Evolutionary conservation across 75 land plant species (phyloP).

Genomic region (Pseudotsuga menziesii): DNA sequence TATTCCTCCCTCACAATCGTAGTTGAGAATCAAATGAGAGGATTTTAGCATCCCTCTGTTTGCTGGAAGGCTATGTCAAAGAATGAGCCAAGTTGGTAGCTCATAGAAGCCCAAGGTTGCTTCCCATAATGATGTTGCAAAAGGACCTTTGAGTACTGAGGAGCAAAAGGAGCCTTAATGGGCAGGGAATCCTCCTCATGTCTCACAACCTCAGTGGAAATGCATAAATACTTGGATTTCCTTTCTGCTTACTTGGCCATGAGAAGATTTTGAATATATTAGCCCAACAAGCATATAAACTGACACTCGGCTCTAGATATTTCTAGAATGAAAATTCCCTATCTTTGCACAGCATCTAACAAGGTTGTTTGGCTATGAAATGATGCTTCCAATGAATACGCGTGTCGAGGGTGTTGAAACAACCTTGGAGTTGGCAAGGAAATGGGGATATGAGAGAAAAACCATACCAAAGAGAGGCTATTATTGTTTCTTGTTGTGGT

Average conservation of each 20-base stretch:
- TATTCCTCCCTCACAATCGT: too few species aligned
- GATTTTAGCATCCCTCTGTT: too few species aligned
- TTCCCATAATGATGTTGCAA: too few species aligned
- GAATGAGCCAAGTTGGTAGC: too few species aligned
- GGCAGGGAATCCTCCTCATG: too few species aligned
- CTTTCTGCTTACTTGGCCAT: constrained; percentile 94
- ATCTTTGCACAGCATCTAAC: constrained; percentile 73
- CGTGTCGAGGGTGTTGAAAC: constrained; percentile 99
- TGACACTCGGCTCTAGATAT: constrained; percentile 93
- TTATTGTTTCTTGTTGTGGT: constrained; percentile 98
- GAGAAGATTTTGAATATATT: constrained; percentile 82
- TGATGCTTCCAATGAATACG: constrained; percentile 99
- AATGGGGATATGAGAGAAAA: constrained; percentile 98
- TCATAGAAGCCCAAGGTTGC: too few species aligned
- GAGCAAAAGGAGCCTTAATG: too few species aligned
- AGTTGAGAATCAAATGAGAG: too few species aligned
- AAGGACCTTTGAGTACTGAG: too few species aligned
- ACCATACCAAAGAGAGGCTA: constrained; percentile 82
- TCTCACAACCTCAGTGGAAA: constrained; percentile 28
- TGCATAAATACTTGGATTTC: constrained; percentile 89
- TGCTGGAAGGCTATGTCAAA: too few species aligned
- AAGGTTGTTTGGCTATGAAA: constrained; percentile 84
- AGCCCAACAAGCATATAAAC: constrained; percentile 69
- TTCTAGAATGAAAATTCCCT: constrained; percentile 95
- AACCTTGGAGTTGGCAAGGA: constrained; percentile 90